phyloP scores from a whole-genome alignment of 345 rosid genomes.

The Excoecaria cochinchinensis region DNA sequence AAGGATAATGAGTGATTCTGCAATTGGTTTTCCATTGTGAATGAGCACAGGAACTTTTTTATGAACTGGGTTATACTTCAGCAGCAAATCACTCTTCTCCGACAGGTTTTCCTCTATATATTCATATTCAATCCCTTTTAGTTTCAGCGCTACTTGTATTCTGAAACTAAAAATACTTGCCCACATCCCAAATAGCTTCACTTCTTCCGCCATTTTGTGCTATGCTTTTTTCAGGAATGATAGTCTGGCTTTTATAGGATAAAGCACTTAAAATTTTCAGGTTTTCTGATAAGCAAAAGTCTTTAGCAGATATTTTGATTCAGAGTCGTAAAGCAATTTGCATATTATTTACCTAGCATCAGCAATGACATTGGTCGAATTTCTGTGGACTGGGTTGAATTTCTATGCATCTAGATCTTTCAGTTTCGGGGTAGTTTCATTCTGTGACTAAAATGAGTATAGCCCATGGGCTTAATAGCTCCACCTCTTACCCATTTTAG shows the following conservation, averaged over 20 bases:
- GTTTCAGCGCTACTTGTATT: constrained; percentile 14
- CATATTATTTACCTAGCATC: no score
- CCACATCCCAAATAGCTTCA: constrained; percentile 19
- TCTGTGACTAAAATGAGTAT: no score
- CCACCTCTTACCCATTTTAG: no score
- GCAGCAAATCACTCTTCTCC: constrained; percentile 19
- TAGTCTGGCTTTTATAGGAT: neutral
- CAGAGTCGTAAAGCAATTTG: no score
- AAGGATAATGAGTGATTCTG: constrained; percentile 18
- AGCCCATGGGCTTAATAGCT: no score
- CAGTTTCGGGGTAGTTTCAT: no score
- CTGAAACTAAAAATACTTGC: neutral
- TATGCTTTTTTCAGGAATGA: neutral
- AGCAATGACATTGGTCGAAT: no score
- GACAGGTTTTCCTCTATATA: constrained; percentile 19
- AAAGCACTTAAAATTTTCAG: no score
- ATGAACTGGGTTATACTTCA: constrained; percentile 13
- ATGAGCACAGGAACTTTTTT: constrained; percentile 20
- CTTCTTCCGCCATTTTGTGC: constrained; percentile 3
- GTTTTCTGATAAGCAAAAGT: no score
- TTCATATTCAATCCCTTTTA: constrained; percentile 17
- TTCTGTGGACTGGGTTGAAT: no score
- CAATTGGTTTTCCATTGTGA: constrained; percentile 21
- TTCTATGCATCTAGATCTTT: no score
- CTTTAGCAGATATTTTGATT: no score